Base-by-base conservation (phyloP, 345 rosid species). In the Moricandia moricandioides region DNA sequence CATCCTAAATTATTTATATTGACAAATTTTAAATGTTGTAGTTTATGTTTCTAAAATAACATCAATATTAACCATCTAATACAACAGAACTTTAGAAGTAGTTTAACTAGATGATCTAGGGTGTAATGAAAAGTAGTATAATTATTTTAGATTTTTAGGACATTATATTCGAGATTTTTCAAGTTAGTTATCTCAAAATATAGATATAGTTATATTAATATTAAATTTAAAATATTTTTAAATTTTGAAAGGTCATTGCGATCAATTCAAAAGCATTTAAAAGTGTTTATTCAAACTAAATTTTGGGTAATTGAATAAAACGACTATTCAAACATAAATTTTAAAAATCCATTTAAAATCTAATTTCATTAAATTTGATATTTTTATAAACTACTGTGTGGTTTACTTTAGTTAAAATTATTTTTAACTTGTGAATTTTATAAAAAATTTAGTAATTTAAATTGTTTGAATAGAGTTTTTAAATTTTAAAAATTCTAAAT, bases 71-170 rank as follows among this genome's bases (percentile, higher is more conserved):
- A 21, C 49, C 49, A 61, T 31, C 31, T 18, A 70, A 59, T 17
- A 43, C 29, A 16, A 40, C 39, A 35, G n/a, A 12, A 9, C 4
- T 24, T 55, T 39, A 11, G 12, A 29, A 26, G 30, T 4, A 39
- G 65, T 35, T 58, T 57, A 24, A 34, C 24, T 14, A 49, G 40
- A 49, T 16, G 33, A 40, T 40, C 14, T 40, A 40, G 47, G 12
- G 47, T 40, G 47, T 40, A 40, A 40, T 4, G 47, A 11, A 37
- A 54, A 24, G 2, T 70, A 24, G 2, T 70, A 30, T 58, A 40
- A 17, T 59, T 29, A 58, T 16, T 59, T 70, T 70, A 59, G 66
- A 43, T 40, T 70, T 55, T 58, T 40, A 24, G 54, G 10, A 40
- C 47, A 40, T 40, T n/a, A 40, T 12, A 9, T 40, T 40, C 47